A percentile compares a stretch with the other conserved stretches of the same genome.
Conservation (phyloP, 208 protist species). For the Naegleria lovaniensis region DNA sequence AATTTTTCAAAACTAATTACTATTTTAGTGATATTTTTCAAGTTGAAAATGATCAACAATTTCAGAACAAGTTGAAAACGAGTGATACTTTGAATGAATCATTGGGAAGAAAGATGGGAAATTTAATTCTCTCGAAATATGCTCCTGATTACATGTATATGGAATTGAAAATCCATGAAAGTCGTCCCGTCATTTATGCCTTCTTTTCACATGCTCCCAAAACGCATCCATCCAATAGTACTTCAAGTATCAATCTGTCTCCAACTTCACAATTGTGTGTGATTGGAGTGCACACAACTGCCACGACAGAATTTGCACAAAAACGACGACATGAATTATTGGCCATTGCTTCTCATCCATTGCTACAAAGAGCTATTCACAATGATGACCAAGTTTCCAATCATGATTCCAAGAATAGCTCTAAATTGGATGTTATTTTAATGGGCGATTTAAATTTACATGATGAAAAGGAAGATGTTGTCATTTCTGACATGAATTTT, state of each 20-base stretch:
- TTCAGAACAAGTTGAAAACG: neutral
- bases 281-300: neutral
- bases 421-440: neutral
- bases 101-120: neutral
- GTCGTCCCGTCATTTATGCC: neutral
- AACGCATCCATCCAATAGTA: neutral
- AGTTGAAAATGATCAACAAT: neutral
- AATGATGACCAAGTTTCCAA: neutral
- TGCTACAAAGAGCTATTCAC: neutral
- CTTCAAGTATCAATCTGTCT: too few relatives aligned
- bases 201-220: neutral
- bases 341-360: neutral
- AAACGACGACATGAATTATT: neutral
- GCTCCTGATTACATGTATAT: neutral
- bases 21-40: neutral
- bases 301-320: neutral
- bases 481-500: neutral
- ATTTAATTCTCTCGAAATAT: neutral
- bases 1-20: neutral
- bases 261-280: neutral
- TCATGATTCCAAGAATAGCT: too few relatives aligned
- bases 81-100: neutral
- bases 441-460: slow-evolving; percentile 3
- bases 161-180: neutral
- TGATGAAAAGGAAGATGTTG: neutral